Evolutionary conservation across 257 asterid species (phyloP), one percentile per base, ranked within the genome.

Genomic region (Solanum rostratum): DNA sequence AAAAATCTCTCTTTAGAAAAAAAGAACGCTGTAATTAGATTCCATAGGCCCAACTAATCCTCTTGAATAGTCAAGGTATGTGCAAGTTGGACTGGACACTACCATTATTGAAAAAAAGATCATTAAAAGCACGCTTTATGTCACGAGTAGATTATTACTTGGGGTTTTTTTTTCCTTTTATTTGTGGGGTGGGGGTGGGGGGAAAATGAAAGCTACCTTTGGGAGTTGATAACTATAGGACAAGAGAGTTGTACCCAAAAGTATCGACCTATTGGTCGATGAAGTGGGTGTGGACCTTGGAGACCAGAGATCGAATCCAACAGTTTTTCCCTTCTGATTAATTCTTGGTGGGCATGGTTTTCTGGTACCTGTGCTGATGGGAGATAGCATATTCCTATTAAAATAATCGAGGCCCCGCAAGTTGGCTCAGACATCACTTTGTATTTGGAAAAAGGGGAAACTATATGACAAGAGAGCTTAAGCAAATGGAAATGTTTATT

Each of bases 21-120:
- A 50, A 50, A 1, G 22, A 54, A 93, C 91, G 93, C 90, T 1
- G 97, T 91, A 29, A 93, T 92, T 83, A 91, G 84, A 86, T 93
- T 96, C 94, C 94, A 13, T 63, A 27, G 39, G 70, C 27, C 20
- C 70, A 62, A 62, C 70, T 27, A 27, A 62, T 62, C 11, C 20
- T 62, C 41, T 19, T 62, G 46, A 66, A 53, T 18, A 53, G 22
- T 16, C 22, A 10, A 54, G 60, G 60, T 15, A n/a, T 2, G 22
- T 54, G 22, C 60, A 54, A 54, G 60, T 7, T 54, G 22, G 57
- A 1, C 10, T 6, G 10, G 24, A 55, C 24, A 52, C n/a, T n/a
- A 55, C 62, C 62, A 55, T 55, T 55, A 7, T 5, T 16, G 37
- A 33, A 3, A 33, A 19, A 54, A 18, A 18, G 60, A 54, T 6